These are phyloP conservation scores for Tricholoma terreum DNA, from an alignment of 768 basidiomycete genomes.

Conservation along the genomic window DNA sequence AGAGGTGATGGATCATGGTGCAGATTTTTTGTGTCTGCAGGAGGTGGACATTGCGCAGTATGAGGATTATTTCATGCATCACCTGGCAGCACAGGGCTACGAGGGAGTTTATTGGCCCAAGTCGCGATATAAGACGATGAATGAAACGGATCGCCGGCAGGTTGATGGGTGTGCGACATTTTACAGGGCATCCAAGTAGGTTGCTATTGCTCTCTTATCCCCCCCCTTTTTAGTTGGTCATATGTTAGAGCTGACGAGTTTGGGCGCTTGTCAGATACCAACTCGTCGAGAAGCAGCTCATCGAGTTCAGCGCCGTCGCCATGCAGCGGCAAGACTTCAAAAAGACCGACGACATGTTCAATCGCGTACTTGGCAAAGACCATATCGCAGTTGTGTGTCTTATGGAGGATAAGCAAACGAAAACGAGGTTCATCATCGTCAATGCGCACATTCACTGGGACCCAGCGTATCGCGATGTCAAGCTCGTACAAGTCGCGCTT, in stretches of 20 bases:
- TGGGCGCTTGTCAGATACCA: conserved; percentile 58
- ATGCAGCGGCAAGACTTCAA: conserved; percentile 93
- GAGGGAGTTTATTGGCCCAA: conserved; percentile 92
- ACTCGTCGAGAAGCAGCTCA: conserved; percentile 87
- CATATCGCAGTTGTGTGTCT: conserved; percentile 86
- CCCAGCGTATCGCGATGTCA: conserved; percentile 89
- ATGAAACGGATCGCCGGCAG: conserved; percentile 73
- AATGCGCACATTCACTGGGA: conserved; percentile 96
- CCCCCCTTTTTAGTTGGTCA: conserved; percentile 1
- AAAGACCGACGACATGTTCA: conserved; percentile 99
- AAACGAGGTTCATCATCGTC: conserved; percentile 83
- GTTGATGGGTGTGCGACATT: conserved; percentile 98
- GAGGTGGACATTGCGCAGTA: conserved; percentile 93
- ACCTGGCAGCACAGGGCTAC: conserved; percentile 73
- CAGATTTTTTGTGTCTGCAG: conserved; percentile 92
- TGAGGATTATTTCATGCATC: conserved; percentile 83
- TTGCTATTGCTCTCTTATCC: conserved; percentile 16
- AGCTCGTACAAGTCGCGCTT: conserved; percentile 93
- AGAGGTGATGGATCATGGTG: conserved; percentile 75
- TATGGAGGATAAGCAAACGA: conserved; percentile 84
- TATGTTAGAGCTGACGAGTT: conserved; percentile 10
- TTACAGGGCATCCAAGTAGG: conserved; percentile 86
- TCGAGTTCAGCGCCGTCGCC: conserved; percentile 92
- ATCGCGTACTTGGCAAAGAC: conserved; percentile 93
- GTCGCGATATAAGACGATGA: conserved; percentile 92